Percentiles rank a stretch among this genome's conserved stretches.
These are phyloP conservation scores for Hippophae tibetana DNA, from an alignment of 306 rosid genomes.

Conservation along the genomic window DNA sequence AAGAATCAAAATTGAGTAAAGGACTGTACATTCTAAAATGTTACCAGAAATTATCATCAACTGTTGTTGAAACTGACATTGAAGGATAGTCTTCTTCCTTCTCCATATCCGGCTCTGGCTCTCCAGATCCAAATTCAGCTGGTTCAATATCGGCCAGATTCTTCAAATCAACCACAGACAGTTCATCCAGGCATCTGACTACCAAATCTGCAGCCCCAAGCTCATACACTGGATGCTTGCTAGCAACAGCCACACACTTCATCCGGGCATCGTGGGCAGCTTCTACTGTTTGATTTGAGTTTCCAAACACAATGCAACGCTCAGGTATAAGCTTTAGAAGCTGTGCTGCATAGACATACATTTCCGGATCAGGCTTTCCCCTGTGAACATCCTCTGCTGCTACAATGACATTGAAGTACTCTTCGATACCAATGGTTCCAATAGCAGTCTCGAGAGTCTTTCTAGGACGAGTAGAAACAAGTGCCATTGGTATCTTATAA, in stretches of 20 bases:
- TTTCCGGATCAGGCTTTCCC: slow-evolving; percentile 97
- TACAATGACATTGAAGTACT: slow-evolving; percentile 60
- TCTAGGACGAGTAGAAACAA: slow-evolving; percentile 85
- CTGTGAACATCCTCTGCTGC: slow-evolving; percentile 90
- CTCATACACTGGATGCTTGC: slow-evolving; percentile 93
- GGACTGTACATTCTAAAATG: slow-evolving; percentile 50
- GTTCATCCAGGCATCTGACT: slow-evolving; percentile 73
- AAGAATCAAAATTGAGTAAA: slow-evolving; percentile 53
- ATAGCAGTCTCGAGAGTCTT: slow-evolving; percentile 62
- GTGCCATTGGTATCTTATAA: slow-evolving; percentile 83
- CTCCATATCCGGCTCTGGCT: slow-evolving; percentile 73
- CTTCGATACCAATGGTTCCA: slow-evolving; percentile 61
- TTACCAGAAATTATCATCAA: slow-evolving; percentile 77
- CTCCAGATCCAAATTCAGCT: slow-evolving; percentile 57
- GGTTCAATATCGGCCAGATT: slow-evolving; percentile 68
- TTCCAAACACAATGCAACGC: slow-evolving; percentile 93
- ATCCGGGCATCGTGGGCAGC: slow-evolving; percentile 89
- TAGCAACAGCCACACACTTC: slow-evolving; percentile 98
- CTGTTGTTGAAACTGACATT: slow-evolving; percentile 28
- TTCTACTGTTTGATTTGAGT: slow-evolving; percentile 86
- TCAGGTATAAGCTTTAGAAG: slow-evolving; percentile 81
- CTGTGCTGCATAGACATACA: slow-evolving; percentile 86
- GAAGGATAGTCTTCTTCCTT: slow-evolving; percentile 40
- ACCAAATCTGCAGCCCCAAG: slow-evolving; percentile 89
- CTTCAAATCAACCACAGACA: slow-evolving; percentile 88